Evolutionary conservation across 129 eudicot genomes (phyloP).

Genomic region (Artemisia annua): DNA sequence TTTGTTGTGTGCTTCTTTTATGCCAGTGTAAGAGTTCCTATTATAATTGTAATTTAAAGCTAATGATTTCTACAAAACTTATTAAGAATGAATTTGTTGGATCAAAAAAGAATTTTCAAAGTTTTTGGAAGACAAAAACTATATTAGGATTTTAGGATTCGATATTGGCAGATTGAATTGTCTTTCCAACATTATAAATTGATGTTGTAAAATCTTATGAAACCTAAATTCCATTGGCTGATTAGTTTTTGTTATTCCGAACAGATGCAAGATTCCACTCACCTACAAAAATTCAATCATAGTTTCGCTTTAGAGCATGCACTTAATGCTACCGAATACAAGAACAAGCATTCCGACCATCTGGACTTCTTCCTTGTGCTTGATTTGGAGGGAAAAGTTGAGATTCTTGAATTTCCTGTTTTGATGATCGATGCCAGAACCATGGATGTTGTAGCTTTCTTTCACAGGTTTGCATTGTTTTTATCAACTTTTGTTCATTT

Average conservation of each 20-base stretch:
- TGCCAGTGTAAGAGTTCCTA: too few relatives aligned
- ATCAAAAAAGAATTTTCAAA: too few relatives aligned
- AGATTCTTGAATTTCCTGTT: constrained; percentile 94
- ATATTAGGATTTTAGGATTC: too few relatives aligned
- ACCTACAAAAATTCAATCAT: constrained; percentile 69
- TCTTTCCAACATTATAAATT: neutral
- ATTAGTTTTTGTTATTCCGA: neutral
- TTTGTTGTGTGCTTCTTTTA: too few relatives aligned
- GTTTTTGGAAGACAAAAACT: too few relatives aligned
- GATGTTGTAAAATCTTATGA: neutral
- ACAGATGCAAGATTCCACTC: constrained; percentile 80
- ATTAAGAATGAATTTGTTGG: too few relatives aligned
- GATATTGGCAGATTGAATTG: too few relatives aligned
- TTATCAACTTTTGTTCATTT: too few relatives aligned
- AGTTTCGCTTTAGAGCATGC: constrained; percentile 42
- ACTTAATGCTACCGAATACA: constrained; percentile 24
- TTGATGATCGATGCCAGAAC: constrained; percentile 79
- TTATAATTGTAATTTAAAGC: too few relatives aligned
- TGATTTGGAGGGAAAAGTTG: constrained; percentile 97
- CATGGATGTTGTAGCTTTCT: constrained; percentile 74
- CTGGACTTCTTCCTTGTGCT: constrained; percentile 83
- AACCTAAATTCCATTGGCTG: neutral
- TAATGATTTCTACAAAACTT: too few relatives aligned
- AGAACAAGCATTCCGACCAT: constrained; percentile 47
- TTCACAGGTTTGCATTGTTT: constrained; percentile 65